A percentile compares a stretch with the other conserved stretches of the same genome.
Conservation (phyloP, 1,139 yeast species). For the Taphrina deformans region DNA sequence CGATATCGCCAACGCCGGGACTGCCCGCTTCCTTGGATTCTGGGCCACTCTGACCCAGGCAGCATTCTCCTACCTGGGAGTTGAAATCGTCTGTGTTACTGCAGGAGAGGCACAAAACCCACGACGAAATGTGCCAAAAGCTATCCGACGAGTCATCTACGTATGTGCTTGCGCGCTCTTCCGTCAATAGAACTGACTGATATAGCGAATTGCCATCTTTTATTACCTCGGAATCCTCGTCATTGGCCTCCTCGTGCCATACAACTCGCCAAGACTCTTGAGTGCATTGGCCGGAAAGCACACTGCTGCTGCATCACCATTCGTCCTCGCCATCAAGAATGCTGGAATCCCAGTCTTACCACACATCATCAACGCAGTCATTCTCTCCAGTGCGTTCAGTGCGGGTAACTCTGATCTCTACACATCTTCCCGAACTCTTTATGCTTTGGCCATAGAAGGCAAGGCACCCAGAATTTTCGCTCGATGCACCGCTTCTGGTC, state of each 20-base stretch:
- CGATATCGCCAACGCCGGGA: constrained; percentile 24
- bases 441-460: constrained; percentile 69
- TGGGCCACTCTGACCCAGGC: constrained; percentile 65
- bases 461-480: constrained; percentile 66
- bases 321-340: constrained; percentile 75
- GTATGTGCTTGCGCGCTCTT: not conserved
- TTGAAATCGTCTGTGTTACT: constrained; percentile 79
- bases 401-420: constrained; percentile 77
- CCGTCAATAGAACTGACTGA: not conserved
- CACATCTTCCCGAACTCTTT: constrained; percentile 75
- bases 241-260: constrained; percentile 64
- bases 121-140: constrained; percentile 72
- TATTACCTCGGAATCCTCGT: constrained; percentile 70
- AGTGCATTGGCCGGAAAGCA: constrained; percentile 55
- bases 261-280: constrained; percentile 25
- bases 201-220: constrained; percentile 58
- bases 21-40: constrained; percentile 66
- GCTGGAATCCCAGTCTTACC: constrained; percentile 66
- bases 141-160: constrained; percentile 72
- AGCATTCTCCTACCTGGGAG: constrained; percentile 73
- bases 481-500: constrained; percentile 63
- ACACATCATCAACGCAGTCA: constrained; percentile 58
- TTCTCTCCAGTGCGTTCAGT: constrained; percentile 71
- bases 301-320: constrained; percentile 50
- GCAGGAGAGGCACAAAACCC: constrained; percentile 87